A percentile compares a stretch with the other conserved stretches of the same genome.
Conservation (phyloP, 306 rosid species). For the Ziziphus jujuba region DNA sequence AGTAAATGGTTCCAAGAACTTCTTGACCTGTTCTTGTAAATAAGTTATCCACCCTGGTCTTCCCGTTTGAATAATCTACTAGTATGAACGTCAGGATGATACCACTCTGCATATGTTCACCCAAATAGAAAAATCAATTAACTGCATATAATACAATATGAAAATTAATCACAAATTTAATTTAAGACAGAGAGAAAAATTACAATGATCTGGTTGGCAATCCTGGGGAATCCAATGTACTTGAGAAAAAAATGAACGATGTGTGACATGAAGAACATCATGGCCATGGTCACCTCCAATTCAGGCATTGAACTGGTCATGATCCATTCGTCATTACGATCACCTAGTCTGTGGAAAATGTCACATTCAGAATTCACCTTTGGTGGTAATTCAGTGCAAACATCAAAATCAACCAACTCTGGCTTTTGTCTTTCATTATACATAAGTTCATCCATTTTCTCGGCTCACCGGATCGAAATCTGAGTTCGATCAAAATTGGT, state of each 20-base stretch:
- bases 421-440: background rate
- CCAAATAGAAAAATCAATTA: too few species aligned
- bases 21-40: constrained; percentile 45
- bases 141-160: background rate
- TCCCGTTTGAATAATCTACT: background rate
- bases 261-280: constrained; percentile 37
- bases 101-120: constrained; percentile 44
- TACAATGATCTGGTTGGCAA: constrained; percentile 59
- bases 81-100: constrained; percentile 33
- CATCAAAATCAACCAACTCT: background rate
- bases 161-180: background rate
- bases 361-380: constrained; percentile 3
- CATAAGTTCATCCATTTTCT: background rate
- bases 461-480: background rate
- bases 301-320: constrained; percentile 20
- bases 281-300: constrained; percentile 47
- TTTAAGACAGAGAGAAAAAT: background rate
- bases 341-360: background rate
- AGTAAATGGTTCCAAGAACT: constrained; percentile 32
- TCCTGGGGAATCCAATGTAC: constrained; percentile 45
- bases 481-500: too few species aligned
- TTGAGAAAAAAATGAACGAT: constrained; percentile 30
- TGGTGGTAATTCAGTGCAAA: constrained; percentile 19
- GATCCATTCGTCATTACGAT: background rate
- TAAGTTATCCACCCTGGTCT: background rate